phyloP scores from a whole-genome alignment of 1,284 basidiomycete species.

The Fistulina hepatica region DNA sequence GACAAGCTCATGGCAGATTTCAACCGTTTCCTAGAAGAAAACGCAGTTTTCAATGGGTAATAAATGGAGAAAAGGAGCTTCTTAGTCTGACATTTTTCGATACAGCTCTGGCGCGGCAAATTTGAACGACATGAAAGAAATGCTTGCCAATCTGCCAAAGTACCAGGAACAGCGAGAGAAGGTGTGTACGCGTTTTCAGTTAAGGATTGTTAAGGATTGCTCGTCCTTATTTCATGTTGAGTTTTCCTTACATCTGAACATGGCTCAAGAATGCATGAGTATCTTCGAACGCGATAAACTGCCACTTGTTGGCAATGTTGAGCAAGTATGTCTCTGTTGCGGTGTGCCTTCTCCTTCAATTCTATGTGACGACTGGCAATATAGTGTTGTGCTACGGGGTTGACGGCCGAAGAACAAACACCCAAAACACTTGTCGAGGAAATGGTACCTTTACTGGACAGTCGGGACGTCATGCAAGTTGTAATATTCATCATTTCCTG shows the following conservation, averaged over 20 bases:
- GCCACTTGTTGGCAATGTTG: constrained; percentile 79
- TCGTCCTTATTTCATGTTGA: constrained; percentile 22
- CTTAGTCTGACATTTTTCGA: constrained; percentile 6
- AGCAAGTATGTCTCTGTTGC: constrained; percentile 55
- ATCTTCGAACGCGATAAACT: constrained; percentile 87
- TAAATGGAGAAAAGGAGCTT: constrained; percentile 10
- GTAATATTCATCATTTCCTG: not conserved
- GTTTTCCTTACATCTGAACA: constrained; percentile 93
- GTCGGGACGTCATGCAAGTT: constrained; percentile 67
- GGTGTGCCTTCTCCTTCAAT: not conserved
- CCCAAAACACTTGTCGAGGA: constrained; percentile 94
- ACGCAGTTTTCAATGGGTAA: constrained; percentile 84
- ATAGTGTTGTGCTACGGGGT: constrained; percentile 84
- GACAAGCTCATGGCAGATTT: constrained; percentile 95
- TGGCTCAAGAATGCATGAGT: constrained; percentile 96
- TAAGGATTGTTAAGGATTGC: not conserved
- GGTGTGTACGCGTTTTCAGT: constrained; percentile 33
- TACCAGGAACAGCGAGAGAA: constrained; percentile 95
- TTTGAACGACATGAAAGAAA: constrained; percentile 97
- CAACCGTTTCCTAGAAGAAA: constrained; percentile 86
- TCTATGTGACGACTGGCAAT: constrained; percentile 7
- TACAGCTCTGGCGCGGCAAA: constrained; percentile 70
- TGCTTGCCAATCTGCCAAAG: constrained; percentile 92
- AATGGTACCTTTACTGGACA: constrained; percentile 95
- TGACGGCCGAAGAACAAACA: constrained; percentile 80